These are phyloP conservation scores for Marchantia polymorpha DNA, from an alignment of 225 moss, liverwort and hornwort genomes.

Conservation along the genomic window DNA sequence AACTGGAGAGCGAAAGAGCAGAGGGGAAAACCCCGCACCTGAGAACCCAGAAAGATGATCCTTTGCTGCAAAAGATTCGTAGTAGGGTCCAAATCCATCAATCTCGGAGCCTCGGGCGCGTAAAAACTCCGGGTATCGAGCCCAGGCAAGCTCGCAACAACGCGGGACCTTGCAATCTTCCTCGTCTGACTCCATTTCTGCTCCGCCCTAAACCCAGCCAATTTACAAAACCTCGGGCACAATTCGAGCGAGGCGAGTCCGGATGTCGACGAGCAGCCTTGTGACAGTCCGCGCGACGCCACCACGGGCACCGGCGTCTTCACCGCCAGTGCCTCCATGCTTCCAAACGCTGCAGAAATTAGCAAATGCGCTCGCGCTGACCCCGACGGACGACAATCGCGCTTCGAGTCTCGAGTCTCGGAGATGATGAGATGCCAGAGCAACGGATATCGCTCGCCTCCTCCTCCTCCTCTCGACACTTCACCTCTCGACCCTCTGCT, in stretches of 20 bases:
- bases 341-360: background rate
- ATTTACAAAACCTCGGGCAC: conserved; percentile 10
- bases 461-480: too few relatives aligned
- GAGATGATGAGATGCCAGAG: background rate
- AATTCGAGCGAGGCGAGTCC: conserved; percentile 4
- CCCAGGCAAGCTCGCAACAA: conserved; percentile 18
- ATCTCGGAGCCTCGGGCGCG: conserved; percentile 39
- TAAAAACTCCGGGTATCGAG: background rate
- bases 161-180: background rate
- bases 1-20: too few relatives aligned
- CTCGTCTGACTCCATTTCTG: conserved; percentile 13
- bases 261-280: background rate
- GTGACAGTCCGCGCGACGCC: background rate
- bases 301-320: conserved; percentile 18
- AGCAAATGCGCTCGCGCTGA: background rate
- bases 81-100: conserved; percentile 76
- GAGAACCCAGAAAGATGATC: conserved; percentile 70
- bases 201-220: conserved; percentile 28
- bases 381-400: background rate
- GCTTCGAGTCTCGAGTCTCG: background rate
- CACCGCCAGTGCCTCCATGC: conserved; percentile 29
- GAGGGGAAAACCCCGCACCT: conserved; percentile 32
- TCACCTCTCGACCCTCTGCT: too few relatives aligned
- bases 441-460: background rate
- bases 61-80: conserved; percentile 76